phyloP scores from a whole-genome alignment of 768 basidiomycete species.

The Baorangia bicolor region DNA sequence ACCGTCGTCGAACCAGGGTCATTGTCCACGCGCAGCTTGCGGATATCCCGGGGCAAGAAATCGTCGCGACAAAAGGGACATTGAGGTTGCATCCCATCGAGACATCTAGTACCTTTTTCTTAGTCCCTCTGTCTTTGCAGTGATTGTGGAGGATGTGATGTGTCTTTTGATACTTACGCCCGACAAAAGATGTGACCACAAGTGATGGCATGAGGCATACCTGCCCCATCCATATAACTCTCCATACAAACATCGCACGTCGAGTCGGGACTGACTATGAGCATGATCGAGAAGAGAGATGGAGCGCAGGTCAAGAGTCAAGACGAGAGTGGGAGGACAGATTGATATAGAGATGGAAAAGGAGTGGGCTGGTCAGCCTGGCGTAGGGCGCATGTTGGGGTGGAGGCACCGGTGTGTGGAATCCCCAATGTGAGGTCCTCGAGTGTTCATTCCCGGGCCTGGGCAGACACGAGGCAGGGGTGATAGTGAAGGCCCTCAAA shows the following conservation, averaged over 20 bases:
- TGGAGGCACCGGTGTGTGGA: background rate
- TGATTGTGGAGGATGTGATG: background rate
- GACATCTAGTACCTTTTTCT: constrained; percentile 4
- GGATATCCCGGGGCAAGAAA: background rate
- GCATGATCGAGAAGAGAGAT: background rate
- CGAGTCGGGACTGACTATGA: constrained; percentile 9
- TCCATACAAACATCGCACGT: constrained; percentile 17
- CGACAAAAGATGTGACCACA: constrained; percentile 18
- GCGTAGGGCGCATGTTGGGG: background rate
- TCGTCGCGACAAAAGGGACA: constrained; percentile 13
- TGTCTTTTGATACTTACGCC: constrained; percentile 1
- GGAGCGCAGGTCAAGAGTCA: background rate
- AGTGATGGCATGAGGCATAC: constrained; percentile 1
- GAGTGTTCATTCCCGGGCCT: background rate
- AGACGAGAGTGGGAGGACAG: too few relatives aligned
- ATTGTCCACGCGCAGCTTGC: background rate
- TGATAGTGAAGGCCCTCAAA: background rate
- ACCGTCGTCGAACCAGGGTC: background rate
- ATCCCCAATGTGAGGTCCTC: background rate
- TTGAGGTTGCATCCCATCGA: constrained; percentile 1
- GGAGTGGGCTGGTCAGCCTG: background rate
- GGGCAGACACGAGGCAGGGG: background rate
- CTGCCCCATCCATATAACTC: background rate
- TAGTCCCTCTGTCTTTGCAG: background rate
- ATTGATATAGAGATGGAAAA: background rate